Evolutionary conservation across 2,329 filamentous ascomycete genomes (phyloP), one percentile per base, ranked within the genome.

Genomic region (Ophiostoma perfectum): DNA sequence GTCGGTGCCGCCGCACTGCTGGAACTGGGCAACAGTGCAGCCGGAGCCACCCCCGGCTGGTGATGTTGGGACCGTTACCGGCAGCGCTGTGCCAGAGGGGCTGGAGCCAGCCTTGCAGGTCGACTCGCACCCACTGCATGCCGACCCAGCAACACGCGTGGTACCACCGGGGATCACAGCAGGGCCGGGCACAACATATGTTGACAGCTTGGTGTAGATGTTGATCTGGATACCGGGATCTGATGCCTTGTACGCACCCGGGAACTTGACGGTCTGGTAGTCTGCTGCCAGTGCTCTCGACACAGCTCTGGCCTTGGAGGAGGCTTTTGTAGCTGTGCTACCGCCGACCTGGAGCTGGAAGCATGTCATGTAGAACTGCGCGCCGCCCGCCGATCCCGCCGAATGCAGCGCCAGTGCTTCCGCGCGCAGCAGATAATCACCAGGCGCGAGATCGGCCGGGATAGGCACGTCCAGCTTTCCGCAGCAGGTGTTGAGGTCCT

Each of bases 181-280:
- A 27, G 49, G 49, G 6, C 49, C 49, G n/a, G 49, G 49, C 7
- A 55, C 49, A 2, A 55, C 49, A 27, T 55, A 55, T 6, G 49
- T 55, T 9, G 49, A 55, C 18, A 0, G 80, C 63, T 77, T 75
- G 8, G 76, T 73, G 74, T 83, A 81, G 70, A 83, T 83, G 74
- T 82, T 81, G 72, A 83, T 75, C 41, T 78, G 75, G 68, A 83
- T 81, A 11, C 81, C 81, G 0, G 81, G 79, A 71, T 83, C 80
- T 16, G 70, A 75, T 5, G 78, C 74, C 71, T 76, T 76, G 73
- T 82, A 81, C 0, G 81, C 81, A 0, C 80, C 79, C 0, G 82
- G 82, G 71, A 83, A 77, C 52, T 66, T 72, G 55, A 80, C 76
- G 2, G 58, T 67, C 64, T 64, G 38, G 38, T 64, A 66, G 41